Percentiles rank a stretch among this genome's conserved stretches.
Evolutionary conservation across 2,329 filamentous ascomycete genomes (phyloP).

Genomic region (Coniochaeta sp.): DNA sequence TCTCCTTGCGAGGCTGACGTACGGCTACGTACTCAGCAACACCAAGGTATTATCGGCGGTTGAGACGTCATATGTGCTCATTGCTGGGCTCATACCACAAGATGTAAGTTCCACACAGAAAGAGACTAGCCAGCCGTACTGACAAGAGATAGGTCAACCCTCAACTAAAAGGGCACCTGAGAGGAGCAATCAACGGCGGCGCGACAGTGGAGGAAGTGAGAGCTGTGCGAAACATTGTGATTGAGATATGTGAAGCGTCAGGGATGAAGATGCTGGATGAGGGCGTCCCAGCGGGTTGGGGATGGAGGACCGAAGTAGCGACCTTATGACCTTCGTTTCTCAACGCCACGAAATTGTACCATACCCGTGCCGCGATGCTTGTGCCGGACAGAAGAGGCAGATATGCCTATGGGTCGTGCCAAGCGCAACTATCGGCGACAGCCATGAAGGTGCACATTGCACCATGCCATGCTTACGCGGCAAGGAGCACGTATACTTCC

Average conservation of each 20-base stretch:
- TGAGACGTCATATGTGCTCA: conserved; percentile 43
- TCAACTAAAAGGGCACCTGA: conserved; percentile 45
- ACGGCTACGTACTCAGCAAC: conserved; percentile 41
- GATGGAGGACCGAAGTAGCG: conserved; percentile 37
- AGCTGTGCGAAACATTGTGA: conserved; percentile 36
- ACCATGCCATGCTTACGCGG: too few relatives aligned
- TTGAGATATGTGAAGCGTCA: conserved; percentile 36
- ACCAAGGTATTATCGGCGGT: conserved; percentile 31
- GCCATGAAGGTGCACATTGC: not conserved
- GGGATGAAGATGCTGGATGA: conserved; percentile 34
- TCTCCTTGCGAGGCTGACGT: conserved; percentile 37
- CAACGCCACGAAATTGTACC: not conserved
- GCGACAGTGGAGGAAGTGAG: conserved; percentile 38
- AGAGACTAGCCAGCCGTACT: not conserved
- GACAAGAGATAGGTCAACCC: conserved; percentile 33
- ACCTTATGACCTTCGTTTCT: conserved; percentile 21
- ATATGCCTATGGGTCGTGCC: not conserved
- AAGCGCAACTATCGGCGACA: not conserved
- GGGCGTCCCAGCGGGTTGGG: conserved; percentile 28
- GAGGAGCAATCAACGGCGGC: conserved; percentile 40
- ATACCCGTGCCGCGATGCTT: not conserved
- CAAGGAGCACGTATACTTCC: too few relatives aligned
- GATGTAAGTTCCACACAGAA: conserved; percentile 26
- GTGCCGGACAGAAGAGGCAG: not conserved
- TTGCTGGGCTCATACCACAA: conserved; percentile 42